These are phyloP conservation scores for Phalaenopsis aphrodite DNA, from an alignment of 106 monocot species.

Conservation along the genomic window DNA sequence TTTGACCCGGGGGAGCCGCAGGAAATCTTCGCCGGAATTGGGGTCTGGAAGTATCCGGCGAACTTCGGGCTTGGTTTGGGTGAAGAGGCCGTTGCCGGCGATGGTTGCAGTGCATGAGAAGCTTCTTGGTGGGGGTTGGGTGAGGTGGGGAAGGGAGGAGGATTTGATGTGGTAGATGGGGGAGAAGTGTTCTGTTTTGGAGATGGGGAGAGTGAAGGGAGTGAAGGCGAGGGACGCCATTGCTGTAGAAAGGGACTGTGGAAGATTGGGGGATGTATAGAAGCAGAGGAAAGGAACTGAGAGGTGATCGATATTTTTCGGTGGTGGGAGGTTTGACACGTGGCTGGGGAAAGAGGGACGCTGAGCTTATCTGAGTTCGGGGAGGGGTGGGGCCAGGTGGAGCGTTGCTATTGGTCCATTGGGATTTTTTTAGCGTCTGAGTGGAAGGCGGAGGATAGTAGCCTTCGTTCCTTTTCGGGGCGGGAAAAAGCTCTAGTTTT, in stretches of 20 bases:
- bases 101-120: not conserved
- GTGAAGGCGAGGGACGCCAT: slow-evolving; percentile 59
- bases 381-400: not conserved
- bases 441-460: not conserved
- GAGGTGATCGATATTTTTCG: not conserved
- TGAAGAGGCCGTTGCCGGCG: slow-evolving; percentile 48
- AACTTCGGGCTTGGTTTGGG: slow-evolving; percentile 65
- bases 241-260: not conserved
- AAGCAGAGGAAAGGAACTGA: not conserved
- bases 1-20: slow-evolving; percentile 44
- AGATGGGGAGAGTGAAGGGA: slow-evolving; percentile 27
- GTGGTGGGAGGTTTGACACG: slow-evolving; percentile 7
- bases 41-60: slow-evolving; percentile 45
- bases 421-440: slow-evolving; percentile 10
- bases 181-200: slow-evolving; percentile 19
- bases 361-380: slow-evolving; percentile 7
- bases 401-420: slow-evolving; percentile 7
- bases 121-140: not conserved
- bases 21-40: not conserved
- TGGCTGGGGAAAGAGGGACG: not conserved
- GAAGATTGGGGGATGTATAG: not conserved
- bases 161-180: slow-evolving; percentile 21
- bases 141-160: slow-evolving; percentile 20
- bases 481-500: not conserved
- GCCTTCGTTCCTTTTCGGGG: not conserved